phyloP scores from a whole-genome alignment of 495 filamentous ascomycete genomes.

The Rhizodiscina lignyota region DNA sequence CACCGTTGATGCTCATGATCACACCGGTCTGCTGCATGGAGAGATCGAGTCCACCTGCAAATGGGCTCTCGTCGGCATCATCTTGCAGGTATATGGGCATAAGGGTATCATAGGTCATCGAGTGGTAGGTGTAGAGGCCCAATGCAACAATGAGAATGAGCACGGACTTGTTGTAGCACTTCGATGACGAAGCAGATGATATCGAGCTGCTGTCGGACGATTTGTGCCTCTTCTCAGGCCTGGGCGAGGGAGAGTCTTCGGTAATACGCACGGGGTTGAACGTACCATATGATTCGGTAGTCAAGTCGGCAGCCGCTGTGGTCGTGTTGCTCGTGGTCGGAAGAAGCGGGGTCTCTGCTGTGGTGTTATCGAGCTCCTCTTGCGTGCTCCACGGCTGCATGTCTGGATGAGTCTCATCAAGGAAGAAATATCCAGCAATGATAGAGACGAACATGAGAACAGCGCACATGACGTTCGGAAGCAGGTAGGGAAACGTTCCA shows the following conservation, averaged over 20 bases:
- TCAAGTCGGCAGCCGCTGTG: slow-evolving; percentile 51
- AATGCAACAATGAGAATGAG: slow-evolving; percentile 54
- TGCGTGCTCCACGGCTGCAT: slow-evolving; percentile 44
- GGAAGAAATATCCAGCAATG: slow-evolving; percentile 49
- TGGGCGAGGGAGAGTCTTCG: too few relatives aligned
- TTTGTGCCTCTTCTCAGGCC: slow-evolving; percentile 31
- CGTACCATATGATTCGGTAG: slow-evolving; percentile 62
- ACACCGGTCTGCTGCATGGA: slow-evolving; percentile 57
- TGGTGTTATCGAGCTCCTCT: slow-evolving; percentile 34
- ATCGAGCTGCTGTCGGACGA: slow-evolving; percentile 28
- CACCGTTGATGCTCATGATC: slow-evolving; percentile 64
- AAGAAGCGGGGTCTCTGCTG: slow-evolving; percentile 52
- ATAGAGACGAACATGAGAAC: slow-evolving; percentile 56
- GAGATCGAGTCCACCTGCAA: slow-evolving; percentile 60
- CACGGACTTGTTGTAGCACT: slow-evolving; percentile 47
- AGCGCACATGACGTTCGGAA: slow-evolving; percentile 68
- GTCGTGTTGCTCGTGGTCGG: slow-evolving; percentile 52
- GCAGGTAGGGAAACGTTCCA: slow-evolving; percentile 60
- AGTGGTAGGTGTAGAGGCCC: slow-evolving; percentile 62
- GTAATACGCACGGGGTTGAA: slow-evolving; percentile 44
- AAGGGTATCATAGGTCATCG: slow-evolving; percentile 75
- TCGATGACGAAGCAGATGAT: slow-evolving; percentile 17
- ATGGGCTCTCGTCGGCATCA: slow-evolving; percentile 34
- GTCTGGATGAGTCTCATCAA: slow-evolving; percentile 70
- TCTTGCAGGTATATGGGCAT: slow-evolving; percentile 77